Base-by-base conservation (phyloP, 257 asterid genomes). In the Capsicum baccatum region DNA sequence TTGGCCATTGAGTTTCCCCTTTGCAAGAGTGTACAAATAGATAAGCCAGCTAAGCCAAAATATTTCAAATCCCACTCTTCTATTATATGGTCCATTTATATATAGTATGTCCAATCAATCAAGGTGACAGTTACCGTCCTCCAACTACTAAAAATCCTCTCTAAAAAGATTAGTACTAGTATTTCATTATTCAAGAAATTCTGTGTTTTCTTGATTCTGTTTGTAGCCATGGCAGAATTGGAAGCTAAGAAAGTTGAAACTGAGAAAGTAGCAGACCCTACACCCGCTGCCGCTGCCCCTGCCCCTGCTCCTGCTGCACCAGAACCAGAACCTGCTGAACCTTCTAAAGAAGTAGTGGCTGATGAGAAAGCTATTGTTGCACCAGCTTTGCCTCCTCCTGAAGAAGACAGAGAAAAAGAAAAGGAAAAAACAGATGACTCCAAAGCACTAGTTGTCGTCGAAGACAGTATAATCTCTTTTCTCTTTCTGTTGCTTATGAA, bases 371-470 rank as follows among this genome's bases (percentile, higher is more conserved):
- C 91, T 6, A 85, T 96, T 19, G 48, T 88, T 55, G 90, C 92
- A 12, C 69, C 84, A 67, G 83, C 87, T 17, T 79, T 83, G 6
- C 89, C 90, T 79, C 92, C 90, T 16, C 80, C 87, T 14, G 95
- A 87, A 59, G 93, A 60, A 58, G 83, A 16, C 8, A 80, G 37
- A 16, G 69, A 79, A 50, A 50, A 62, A 63, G 73, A 66, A 48
- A 80, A 80, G 52, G 73, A 92, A 68, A 91, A 90, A 70, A 58
- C 92, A 9, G 97, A 93, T 63, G 98, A 94, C 8, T 64, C 87
- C 88, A 91, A 97, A 88, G 96, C 98, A 85, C 90, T 97, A n/a
- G 96, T 80, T 63, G 35, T 90, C 9, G 93, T 93, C 50, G 97
- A 96, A 87, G 86, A 90, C 90, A 90, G 83, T 84, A 80, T 57